Percentiles rank a stretch among this genome's conserved stretches.
Conservation (phyloP, 2,329 filamentous ascomycete genomes). For the Scolecobasidium constrictum region DNA sequence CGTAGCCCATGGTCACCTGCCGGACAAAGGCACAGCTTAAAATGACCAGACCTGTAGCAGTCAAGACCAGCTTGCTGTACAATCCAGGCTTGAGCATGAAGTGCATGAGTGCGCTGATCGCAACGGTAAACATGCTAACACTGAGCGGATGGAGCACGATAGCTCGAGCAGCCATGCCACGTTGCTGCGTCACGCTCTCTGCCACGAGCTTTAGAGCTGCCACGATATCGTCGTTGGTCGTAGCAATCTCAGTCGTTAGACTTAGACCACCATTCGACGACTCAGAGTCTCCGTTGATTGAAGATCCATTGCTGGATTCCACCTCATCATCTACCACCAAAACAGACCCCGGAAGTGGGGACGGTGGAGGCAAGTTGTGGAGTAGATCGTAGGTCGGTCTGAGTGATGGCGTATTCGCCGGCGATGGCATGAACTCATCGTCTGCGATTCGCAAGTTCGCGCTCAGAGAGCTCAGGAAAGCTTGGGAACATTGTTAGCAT, state of each 20-base stretch:
- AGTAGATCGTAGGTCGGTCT: conserved; percentile 4
- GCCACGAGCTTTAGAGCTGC: conserved; percentile 63
- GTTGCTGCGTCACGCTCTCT: conserved; percentile 74
- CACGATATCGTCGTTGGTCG: conserved; percentile 47
- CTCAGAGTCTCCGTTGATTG: conserved; percentile 16
- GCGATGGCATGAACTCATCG: conserved; percentile 19
- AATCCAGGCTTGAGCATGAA: conserved; percentile 28
- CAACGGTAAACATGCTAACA: conserved; percentile 26
- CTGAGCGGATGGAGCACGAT: conserved; percentile 52
- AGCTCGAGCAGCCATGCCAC: conserved; percentile 52
- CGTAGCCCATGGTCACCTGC: conserved; percentile 50
- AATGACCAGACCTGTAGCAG: conserved; percentile 49
- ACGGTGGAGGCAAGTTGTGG: conserved; percentile 29
- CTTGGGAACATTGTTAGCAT: no score
- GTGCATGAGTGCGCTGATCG: conserved; percentile 28
- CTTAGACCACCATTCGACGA: conserved; percentile 32
- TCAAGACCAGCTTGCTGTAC: conserved; percentile 45
- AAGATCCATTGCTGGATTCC: conserved; percentile 16
- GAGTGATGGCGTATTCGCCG: conserved; percentile 10
- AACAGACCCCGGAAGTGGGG: conserved; percentile 23
- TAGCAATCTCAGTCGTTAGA: conserved; percentile 47
- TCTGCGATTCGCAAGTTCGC: conserved; percentile 62
- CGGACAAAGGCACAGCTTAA: conserved; percentile 35
- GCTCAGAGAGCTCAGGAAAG: conserved; percentile 72
- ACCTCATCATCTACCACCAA: conserved; percentile 17